Evolutionary conservation across 345 rosid species (phyloP), one percentile per base, ranked within the genome.

Genomic region (Citrus mangshanensis): DNA sequence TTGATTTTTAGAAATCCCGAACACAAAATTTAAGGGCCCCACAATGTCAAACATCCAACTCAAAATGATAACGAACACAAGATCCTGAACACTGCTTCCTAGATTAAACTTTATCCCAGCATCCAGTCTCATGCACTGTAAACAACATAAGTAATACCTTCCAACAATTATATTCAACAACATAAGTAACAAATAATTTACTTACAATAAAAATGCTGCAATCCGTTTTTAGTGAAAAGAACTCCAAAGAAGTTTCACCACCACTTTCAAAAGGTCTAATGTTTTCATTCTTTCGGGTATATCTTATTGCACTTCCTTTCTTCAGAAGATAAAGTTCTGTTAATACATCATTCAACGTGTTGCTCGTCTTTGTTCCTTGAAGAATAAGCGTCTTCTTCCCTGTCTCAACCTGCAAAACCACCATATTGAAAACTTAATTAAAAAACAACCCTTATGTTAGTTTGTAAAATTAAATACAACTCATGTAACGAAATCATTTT

Each of bases 301-400:
- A 96, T 78, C 92, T 88, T 62, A 94, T 81, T 6, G 93, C 86
- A 61, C 85, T 89, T 75, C 86, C 98, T 80, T 86, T 93, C 90
- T 96, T 96, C 59, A 96, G 82, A 79, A 87, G 93, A 69, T 85
- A 85, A 25, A 96, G 79, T 51, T 96, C 98, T 42, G 89, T 86
- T 79, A 96, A 51, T 2, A 96, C 89, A 35, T 87, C 70, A 85
- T 89, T 93, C 69, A 96, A 32, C 10, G 91, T 88, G 76, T 81
- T 86, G 78, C 97, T 91, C 35, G 97, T 89, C 85, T 93, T 94
- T 34, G 96, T 91, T n/a, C 98, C 98, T 79, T 93, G 95, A 64
- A 96, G 94, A 71, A 96, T 84, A 86, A 96, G 88, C 0, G 98
- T 93, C 90, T 94, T 96, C 93, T 87, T 96, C 88, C 97, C 98